These are phyloP conservation scores for Hippophae rhamnoides DNA, from an alignment of 306 rosid genomes.

Conservation along the genomic window DNA sequence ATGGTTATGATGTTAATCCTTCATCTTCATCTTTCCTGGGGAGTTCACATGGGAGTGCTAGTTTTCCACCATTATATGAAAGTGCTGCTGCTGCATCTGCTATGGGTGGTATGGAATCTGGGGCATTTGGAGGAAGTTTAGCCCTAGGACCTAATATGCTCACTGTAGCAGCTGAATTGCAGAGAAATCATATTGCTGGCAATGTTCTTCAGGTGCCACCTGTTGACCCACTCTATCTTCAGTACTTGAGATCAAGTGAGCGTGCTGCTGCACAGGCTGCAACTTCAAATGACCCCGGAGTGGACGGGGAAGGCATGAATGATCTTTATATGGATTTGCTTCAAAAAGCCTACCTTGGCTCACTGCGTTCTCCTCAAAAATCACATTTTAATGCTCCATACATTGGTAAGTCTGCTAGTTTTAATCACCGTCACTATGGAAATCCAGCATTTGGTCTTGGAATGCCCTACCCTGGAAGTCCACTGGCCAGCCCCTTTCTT, in stretches of 20 bases:
- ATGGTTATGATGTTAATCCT: slow-evolving; percentile 63
- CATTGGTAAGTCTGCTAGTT: slow-evolving; percentile 56
- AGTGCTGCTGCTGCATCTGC: slow-evolving; percentile 81
- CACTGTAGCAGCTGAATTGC: slow-evolving; percentile 44
- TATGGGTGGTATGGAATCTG: slow-evolving; percentile 69
- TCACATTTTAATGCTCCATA: slow-evolving; percentile 55
- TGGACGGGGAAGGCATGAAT: slow-evolving; percentile 56
- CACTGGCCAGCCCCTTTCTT: slow-evolving; percentile 51
- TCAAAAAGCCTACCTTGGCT: slow-evolving; percentile 78
- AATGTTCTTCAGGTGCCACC: slow-evolving; percentile 55
- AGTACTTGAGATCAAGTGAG: slow-evolving; percentile 72
- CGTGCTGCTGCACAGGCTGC: slow-evolving; percentile 68
- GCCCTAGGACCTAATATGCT: slow-evolving; percentile 47
- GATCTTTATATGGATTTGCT: slow-evolving; percentile 56
- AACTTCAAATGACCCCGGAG: slow-evolving; percentile 51
- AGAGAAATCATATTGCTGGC: slow-evolving; percentile 59
- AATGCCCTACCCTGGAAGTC: slow-evolving; percentile 77
- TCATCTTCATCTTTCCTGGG: slow-evolving; percentile 55
- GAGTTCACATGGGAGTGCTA: slow-evolving; percentile 61
- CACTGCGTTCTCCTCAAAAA: slow-evolving; percentile 60
- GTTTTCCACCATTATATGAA: slow-evolving; percentile 70
- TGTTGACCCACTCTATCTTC: slow-evolving; percentile 74
- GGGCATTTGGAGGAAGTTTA: slow-evolving; percentile 61
- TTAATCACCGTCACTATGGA: slow-evolving; percentile 69
- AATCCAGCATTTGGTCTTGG: slow-evolving; percentile 63